Evolutionary conservation across 805 yeast species (phyloP).

Genomic region (Ogataea pini): DNA sequence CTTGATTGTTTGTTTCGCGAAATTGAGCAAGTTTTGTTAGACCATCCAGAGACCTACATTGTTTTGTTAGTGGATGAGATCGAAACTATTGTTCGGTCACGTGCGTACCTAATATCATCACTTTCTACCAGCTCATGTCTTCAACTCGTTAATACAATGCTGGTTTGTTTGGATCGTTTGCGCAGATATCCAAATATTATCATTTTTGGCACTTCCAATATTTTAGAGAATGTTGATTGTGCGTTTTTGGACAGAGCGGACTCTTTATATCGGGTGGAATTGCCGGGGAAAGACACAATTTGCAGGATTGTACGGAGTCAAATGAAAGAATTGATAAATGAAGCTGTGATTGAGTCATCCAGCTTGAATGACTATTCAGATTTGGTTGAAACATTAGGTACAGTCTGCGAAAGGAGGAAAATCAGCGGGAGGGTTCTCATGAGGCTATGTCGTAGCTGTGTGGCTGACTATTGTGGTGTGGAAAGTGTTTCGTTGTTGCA

Average conservation of each 20-base stretch:
- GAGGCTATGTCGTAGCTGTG: constrained; percentile 10
- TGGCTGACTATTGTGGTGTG: constrained; percentile 5
- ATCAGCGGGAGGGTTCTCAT: constrained; percentile 17
- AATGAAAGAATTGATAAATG: background rate
- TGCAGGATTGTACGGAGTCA: background rate
- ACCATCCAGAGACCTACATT: constrained; percentile 24
- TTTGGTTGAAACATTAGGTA: constrained; percentile 12
- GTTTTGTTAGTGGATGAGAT: constrained; percentile 47
- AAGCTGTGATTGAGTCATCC: background rate
- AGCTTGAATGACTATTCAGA: background rate
- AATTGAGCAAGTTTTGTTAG: constrained; percentile 27
- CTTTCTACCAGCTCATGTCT: constrained; percentile 40
- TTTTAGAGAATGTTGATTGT: constrained; percentile 39
- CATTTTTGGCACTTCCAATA: constrained; percentile 44
- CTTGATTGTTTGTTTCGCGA: constrained; percentile 39
- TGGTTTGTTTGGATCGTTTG: constrained; percentile 44
- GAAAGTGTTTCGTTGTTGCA: background rate
- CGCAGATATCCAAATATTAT: constrained; percentile 37
- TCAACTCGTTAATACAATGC: constrained; percentile 44
- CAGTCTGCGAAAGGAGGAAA: constrained; percentile 5
- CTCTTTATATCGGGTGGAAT: constrained; percentile 36
- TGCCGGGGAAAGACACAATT: constrained; percentile 7
- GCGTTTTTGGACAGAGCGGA: constrained; percentile 49
- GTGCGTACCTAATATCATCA: constrained; percentile 36
- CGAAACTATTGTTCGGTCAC: constrained; percentile 45